Evolutionary conservation across 345 rosid species (phyloP).

Genomic region (Hibiscus syriacus): DNA sequence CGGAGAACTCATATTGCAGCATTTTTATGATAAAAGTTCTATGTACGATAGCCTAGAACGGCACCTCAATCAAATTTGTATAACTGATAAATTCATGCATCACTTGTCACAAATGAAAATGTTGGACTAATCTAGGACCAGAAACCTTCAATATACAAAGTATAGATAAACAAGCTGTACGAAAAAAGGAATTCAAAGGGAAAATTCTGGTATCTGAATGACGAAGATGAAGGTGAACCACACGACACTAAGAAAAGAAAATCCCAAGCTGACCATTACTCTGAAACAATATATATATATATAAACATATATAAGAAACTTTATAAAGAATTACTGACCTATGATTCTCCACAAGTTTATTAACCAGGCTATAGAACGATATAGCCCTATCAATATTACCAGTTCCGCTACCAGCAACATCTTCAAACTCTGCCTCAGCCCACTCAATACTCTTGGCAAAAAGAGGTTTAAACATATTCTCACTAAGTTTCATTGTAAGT

Average conservation of each 20-base stretch:
- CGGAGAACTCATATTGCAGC: neutral
- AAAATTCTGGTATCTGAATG: neutral
- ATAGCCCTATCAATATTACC: slow-evolving; percentile 55
- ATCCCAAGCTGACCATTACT: neutral
- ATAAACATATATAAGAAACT: neutral
- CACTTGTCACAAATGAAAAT: neutral
- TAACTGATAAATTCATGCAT: neutral
- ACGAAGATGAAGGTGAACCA: neutral
- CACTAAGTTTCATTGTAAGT: slow-evolving; percentile 88
- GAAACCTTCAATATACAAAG: neutral
- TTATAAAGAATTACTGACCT: slow-evolving; percentile 34
- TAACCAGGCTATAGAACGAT: slow-evolving; percentile 67
- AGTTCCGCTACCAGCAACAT: slow-evolving; percentile 27
- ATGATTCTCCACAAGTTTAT: slow-evolving; percentile 76
- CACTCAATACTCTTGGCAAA: slow-evolving; percentile 73
- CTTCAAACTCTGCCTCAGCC: slow-evolving; percentile 63
- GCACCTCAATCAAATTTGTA: neutral
- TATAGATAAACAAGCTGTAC: neutral
- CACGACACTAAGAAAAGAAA: neutral
- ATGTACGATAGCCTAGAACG: neutral
- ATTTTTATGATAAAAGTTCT: neutral
- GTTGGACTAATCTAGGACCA: neutral
- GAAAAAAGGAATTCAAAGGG: neutral
- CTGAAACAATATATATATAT: too few relatives aligned
- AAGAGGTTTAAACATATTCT: slow-evolving; percentile 89